phyloP scores from a whole-genome alignment of 108 stramenopile genomes.

The Pseudonitzschia multiseries region DNA sequence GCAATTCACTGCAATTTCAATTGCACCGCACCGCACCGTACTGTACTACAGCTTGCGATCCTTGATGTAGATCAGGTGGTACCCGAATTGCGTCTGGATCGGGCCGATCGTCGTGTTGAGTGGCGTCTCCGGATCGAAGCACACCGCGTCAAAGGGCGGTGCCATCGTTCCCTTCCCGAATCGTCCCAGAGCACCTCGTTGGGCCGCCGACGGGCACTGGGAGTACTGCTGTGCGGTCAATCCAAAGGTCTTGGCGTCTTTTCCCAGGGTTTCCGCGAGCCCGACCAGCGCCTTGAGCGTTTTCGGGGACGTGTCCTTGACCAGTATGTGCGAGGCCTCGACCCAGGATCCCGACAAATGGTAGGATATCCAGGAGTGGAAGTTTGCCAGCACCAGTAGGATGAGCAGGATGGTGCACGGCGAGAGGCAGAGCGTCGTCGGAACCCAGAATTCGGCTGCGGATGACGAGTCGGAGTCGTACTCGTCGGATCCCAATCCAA shows the following conservation, averaged over 20 bases:
- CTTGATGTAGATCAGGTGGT: conserved; percentile 71
- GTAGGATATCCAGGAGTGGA: conserved; percentile 5
- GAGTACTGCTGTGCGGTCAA: conserved; percentile 47
- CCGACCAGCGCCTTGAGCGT: conserved; percentile 42
- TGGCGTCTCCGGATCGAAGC: conserved; percentile 52
- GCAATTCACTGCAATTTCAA: too few species aligned
- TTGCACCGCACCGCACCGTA: too few species aligned
- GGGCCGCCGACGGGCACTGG: conserved; percentile 61
- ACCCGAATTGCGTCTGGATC: conserved; percentile 69
- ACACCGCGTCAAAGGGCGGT: conserved; percentile 59
- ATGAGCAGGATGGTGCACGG: background rate
- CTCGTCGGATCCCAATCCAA: too few species aligned
- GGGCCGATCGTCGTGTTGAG: conserved; percentile 51
- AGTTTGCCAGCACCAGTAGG: background rate
- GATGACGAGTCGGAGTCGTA: too few species aligned
- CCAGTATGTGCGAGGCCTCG: conserved; percentile 63
- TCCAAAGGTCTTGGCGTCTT: conserved; percentile 50
- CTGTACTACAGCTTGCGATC: conserved; percentile 34
- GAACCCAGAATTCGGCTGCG: too few species aligned
- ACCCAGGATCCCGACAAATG: conserved; percentile 32
- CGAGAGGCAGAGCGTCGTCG: too few species aligned
- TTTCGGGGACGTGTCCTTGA: conserved; percentile 46
- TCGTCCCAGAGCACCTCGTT: conserved; percentile 53
- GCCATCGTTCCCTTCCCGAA: conserved; percentile 62
- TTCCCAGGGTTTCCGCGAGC: conserved; percentile 50